Evolutionary conservation across 768 basidiomycete genomes (phyloP), one percentile per base, ranked within the genome.

Genomic region (Pisolithus microcarpus): DNA sequence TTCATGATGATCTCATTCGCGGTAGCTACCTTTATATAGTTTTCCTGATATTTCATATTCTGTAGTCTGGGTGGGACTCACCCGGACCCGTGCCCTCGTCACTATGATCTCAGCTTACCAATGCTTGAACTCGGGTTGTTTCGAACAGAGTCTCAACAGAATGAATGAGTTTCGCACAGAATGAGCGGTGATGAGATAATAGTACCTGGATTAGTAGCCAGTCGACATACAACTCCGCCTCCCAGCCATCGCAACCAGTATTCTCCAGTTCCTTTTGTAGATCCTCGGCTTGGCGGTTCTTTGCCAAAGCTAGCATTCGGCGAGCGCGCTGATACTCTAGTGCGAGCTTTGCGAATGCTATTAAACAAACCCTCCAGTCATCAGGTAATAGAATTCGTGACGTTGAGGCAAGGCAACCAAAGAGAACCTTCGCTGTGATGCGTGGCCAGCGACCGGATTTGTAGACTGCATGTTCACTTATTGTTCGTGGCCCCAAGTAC

Each of bases 191-290:
- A 7, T 23, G 7, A 48, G 37, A 45, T 49, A 24, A 37, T 9
- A n/a, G 24, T n/a, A n/a, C 72, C 64, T 78, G 76, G 10, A 78
- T 65, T 13, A 77, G 54, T 0, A 75, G 54, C 76, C 74, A 78
- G 46, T 75, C 74, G 1, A 67, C 63, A 56, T 71, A n/a, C n/a
- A n/a, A 26, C 13, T 57, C 45, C 1, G 54, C 46, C 4, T 46
- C 19, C 57, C 56, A 60, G 2, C 49, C 56, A 18, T 61, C 45
- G 9, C 54, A 59, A n/a, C 61, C 68, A 13, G 52, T 48, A 6
- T 62, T 69, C 37, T 58, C n/a, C 39, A 4, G 61, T n/a, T 70
- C 67, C 39, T 23, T 61, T 30, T 43, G 55, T 9, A 73, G 61
- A 1, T 72, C 72, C 5, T 70, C 68, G 2, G 42, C 46, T 5